A percentile compares a stretch with the other conserved stretches of the same genome.
phyloP scores from a whole-genome alignment of 352 stramenopile genomes.

The Pseudoperonospora humuli region DNA sequence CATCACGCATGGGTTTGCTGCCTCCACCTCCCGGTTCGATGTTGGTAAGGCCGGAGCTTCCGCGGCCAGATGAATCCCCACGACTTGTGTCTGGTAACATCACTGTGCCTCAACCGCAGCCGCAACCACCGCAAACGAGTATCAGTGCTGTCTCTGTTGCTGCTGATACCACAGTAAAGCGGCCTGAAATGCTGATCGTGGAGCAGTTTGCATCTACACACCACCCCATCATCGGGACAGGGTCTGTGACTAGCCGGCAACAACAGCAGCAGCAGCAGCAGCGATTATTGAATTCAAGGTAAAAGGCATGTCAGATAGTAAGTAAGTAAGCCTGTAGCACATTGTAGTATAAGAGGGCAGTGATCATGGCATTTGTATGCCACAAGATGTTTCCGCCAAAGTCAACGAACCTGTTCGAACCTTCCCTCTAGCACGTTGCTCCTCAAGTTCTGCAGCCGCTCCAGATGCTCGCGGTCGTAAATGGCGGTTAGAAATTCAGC shows the following conservation, averaged over 20 bases:
- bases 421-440: no score
- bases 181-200: slow-evolving; percentile 30
- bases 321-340: slow-evolving; percentile 33
- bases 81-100: slow-evolving; percentile 21
- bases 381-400: not conserved
- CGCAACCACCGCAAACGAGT: slow-evolving; percentile 12
- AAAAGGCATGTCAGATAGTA: slow-evolving; percentile 36
- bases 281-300: slow-evolving; percentile 34
- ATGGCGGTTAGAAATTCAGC: no score
- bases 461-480: no score
- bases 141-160: slow-evolving; percentile 3
- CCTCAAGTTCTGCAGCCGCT: no score
- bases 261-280: slow-evolving; percentile 29
- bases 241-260: slow-evolving; percentile 14
- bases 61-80: slow-evolving; percentile 26
- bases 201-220: slow-evolving; percentile 25
- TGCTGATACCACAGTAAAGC: slow-evolving; percentile 14
- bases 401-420: not conserved
- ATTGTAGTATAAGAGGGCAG: slow-evolving; percentile 32
- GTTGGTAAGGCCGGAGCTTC: slow-evolving; percentile 20
- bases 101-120: slow-evolving; percentile 4
- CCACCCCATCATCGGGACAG: not conserved
- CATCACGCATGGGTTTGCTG: slow-evolving; percentile 23
- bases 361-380: slow-evolving; percentile 18
- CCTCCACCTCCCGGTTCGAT: slow-evolving; percentile 21